Conservation (phyloP, 2,329 filamentous ascomycete genomes). For the Phaeoacremonium minimum region DNA sequence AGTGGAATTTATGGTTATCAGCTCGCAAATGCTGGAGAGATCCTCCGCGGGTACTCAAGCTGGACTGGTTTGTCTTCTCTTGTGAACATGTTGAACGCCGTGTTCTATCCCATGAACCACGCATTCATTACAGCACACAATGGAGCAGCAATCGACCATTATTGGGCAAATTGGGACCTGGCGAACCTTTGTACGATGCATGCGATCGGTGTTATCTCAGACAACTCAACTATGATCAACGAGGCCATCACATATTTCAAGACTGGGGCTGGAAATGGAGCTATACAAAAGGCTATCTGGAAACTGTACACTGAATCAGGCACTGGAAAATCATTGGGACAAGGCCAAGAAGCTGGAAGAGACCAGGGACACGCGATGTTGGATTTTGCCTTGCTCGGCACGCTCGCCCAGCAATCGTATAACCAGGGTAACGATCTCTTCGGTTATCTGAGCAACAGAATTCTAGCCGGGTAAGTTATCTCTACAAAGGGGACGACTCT, state of each 20-base stretch:
- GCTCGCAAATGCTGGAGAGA: conserved; percentile 31
- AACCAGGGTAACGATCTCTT: conserved; percentile 33
- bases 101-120: conserved; percentile 27
- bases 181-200: conserved; percentile 28
- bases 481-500: conserved; percentile 4
- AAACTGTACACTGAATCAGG: conserved; percentile 15
- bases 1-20: conserved; percentile 33
- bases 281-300: conserved; percentile 19
- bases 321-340: conserved; percentile 19
- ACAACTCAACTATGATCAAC: conserved; percentile 29
- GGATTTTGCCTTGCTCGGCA: conserved; percentile 25
- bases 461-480: conserved; percentile 26
- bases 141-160: conserved; percentile 10
- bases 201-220: conserved; percentile 29
- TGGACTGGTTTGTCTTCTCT: conserved; percentile 18
- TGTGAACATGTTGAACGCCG: conserved; percentile 19
- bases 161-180: conserved; percentile 34
- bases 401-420: conserved; percentile 27
- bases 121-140: conserved; percentile 27
- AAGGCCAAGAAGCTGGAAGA: conserved; percentile 30
- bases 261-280: conserved; percentile 25
- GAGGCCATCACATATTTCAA: conserved; percentile 28
- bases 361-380: conserved; percentile 34
- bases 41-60: conserved; percentile 22
- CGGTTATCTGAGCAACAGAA: conserved; percentile 20